phyloP scores from a whole-genome alignment of 495 filamentous ascomycete species.

The Penicillium silybi region DNA sequence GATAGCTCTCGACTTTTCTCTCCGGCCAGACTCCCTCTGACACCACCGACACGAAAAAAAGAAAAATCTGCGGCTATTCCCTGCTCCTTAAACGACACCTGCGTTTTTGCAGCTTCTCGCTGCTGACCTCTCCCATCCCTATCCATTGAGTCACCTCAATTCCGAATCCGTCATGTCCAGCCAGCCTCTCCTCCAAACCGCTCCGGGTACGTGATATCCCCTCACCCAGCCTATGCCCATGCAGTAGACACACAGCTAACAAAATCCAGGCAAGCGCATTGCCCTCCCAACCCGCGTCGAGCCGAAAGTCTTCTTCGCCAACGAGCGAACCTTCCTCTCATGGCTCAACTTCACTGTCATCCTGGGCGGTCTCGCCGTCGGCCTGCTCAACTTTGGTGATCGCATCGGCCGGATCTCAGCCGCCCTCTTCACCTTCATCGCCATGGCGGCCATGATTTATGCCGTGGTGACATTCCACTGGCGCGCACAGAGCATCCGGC shows the following conservation, averaged over 20 bases:
- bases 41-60: not conserved
- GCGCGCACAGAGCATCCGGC: slow-evolving; percentile 87
- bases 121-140: not conserved
- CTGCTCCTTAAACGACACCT: not conserved
- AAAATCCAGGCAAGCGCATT: slow-evolving; percentile 80
- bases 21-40: not conserved
- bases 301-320: slow-evolving; percentile 99
- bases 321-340: slow-evolving; percentile 97
- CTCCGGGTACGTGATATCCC: slow-evolving; percentile 50
- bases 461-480: slow-evolving; percentile 94
- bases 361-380: slow-evolving; percentile 89
- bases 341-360: slow-evolving; percentile 99
- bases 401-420: slow-evolving; percentile 86
- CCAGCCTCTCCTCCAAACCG: slow-evolving; percentile 89
- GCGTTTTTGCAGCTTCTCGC: not conserved
- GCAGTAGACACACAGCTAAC: slow-evolving; percentile 1
- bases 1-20: slow-evolving; percentile 1
- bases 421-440: slow-evolving; percentile 88
- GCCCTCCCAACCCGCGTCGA: slow-evolving; percentile 97
- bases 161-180: slow-evolving; percentile 67
- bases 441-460: slow-evolving; percentile 94
- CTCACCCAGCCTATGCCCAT: not conserved
- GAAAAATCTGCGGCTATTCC: not conserved
- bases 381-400: slow-evolving; percentile 97
- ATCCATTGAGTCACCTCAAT: not conserved